Conservation (phyloP, 1,139 yeast genomes). For the Lodderomyces parapsilosis region DNA sequence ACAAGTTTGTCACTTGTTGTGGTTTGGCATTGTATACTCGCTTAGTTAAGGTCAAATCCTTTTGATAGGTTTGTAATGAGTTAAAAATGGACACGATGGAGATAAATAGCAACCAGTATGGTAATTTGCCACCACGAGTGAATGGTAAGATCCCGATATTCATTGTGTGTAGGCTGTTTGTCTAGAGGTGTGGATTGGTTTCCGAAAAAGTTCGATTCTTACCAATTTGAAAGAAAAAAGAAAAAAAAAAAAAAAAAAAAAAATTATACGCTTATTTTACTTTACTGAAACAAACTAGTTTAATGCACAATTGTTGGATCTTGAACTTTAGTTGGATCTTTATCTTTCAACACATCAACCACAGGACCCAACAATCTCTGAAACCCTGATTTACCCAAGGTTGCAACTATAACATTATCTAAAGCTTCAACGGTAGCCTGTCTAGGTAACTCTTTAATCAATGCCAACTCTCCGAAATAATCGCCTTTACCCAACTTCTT, state of each 20-base stretch:
- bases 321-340: constrained; percentile 61
- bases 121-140: constrained; percentile 39
- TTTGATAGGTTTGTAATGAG: constrained; percentile 76
- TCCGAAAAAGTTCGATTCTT: too few species aligned
- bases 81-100: constrained; percentile 89
- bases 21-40: constrained; percentile 60
- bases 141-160: constrained; percentile 21
- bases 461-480: constrained; percentile 94
- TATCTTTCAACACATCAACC: constrained; percentile 72
- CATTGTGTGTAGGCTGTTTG: background rate
- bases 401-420: constrained; percentile 79
- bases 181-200: constrained; percentile 13
- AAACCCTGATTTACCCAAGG: constrained; percentile 88
- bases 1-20: constrained; percentile 61
- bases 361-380: constrained; percentile 93
- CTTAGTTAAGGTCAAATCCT: constrained; percentile 58
- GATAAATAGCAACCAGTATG: constrained; percentile 55
- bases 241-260: constrained; percentile 3
- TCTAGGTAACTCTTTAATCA: constrained; percentile 87
- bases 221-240: constrained; percentile 17
- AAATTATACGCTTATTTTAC: too few species aligned
- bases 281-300: too few species aligned
- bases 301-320: constrained; percentile 5
- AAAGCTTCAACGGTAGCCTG: constrained; percentile 89
- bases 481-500: constrained; percentile 73